These are phyloP conservation scores for Pezicula rhizophila DNA, from an alignment of 2,329 filamentous ascomycete genomes.

Conservation along the genomic window DNA sequence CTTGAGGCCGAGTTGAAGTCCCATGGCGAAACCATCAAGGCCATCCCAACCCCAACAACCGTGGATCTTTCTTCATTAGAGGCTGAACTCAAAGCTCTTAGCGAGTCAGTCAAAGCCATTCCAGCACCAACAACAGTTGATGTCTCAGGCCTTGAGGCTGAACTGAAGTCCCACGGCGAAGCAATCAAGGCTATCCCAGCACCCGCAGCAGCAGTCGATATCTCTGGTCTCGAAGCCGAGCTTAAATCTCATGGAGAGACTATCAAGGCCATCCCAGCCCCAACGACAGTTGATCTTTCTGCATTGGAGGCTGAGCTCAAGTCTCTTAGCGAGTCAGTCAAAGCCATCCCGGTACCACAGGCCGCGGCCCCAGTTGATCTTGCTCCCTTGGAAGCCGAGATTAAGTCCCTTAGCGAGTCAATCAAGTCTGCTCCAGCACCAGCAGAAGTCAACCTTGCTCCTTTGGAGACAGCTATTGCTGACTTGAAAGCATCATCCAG, in stretches of 20 bases:
- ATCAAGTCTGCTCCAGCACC: slow-evolving; percentile 6
- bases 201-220: slow-evolving; percentile 4
- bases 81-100: slow-evolving; percentile 4
- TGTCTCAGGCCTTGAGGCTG: slow-evolving; percentile 2
- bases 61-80: slow-evolving; percentile 6
- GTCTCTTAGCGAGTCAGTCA: slow-evolving; percentile 1
- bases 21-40: neutral
- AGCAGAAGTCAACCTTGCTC: slow-evolving; percentile 1
- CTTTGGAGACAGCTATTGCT: no score
- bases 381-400: slow-evolving; percentile 3
- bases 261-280: slow-evolving; percentile 3
- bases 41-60: slow-evolving; percentile 3
- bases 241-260: slow-evolving; percentile 3
- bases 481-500: no score
- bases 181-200: slow-evolving; percentile 3
- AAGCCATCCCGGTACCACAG: slow-evolving; percentile 3
- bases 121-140: slow-evolving; percentile 3
- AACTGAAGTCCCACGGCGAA: slow-evolving; percentile 10
- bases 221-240: neutral
- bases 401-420: slow-evolving; percentile 10
- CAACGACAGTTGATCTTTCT: slow-evolving; percentile 4
- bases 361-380: slow-evolving; percentile 1
- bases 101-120: slow-evolving; percentile 2
- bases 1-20: slow-evolving; percentile 5
- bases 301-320: slow-evolving; percentile 7